Evolutionary conservation across 2,329 filamentous ascomycete genomes (phyloP).

Genomic region (Claviceps fusiformis): DNA sequence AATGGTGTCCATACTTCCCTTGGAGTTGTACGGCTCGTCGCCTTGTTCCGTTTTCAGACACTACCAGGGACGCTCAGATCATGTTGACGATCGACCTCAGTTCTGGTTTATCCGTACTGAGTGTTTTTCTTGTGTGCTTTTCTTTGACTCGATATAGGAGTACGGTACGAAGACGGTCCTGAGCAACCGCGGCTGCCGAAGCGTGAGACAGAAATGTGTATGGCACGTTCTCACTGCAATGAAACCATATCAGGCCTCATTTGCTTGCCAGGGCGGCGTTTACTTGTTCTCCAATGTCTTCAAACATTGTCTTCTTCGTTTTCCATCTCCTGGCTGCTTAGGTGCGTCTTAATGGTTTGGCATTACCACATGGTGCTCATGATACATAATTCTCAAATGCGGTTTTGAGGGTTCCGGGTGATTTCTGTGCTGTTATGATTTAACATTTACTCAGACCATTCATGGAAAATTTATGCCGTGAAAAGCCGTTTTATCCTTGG

Average conservation of each 20-base stretch:
- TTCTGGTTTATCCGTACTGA: not conserved
- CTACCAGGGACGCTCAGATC: not conserved
- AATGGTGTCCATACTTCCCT: not conserved
- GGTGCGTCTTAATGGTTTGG: no score
- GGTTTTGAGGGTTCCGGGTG: no score
- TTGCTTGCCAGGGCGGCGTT: not conserved
- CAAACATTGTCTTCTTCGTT: no score
- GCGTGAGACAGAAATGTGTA: not conserved
- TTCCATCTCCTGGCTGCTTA: no score
- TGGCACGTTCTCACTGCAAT: not conserved
- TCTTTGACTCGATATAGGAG: not conserved
- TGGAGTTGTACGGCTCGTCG: not conserved
- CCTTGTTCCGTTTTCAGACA: slow-evolving; percentile 1
- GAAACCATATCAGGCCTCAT: not conserved
- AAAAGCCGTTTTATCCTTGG: no score
- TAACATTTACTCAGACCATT: no score
- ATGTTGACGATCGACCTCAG: not conserved
- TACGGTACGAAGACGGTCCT: not conserved
- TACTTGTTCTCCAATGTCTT: not conserved
- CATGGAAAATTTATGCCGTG: no score
- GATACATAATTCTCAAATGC: no score
- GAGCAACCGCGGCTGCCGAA: not conserved
- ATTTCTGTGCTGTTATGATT: no score
- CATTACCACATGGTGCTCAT: no score
- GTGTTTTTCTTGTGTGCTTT: not conserved